Evolutionary conservation across 768 basidiomycete species (phyloP), one percentile per base, ranked within the genome.

Genomic region (Fibroporia radiculosa): DNA sequence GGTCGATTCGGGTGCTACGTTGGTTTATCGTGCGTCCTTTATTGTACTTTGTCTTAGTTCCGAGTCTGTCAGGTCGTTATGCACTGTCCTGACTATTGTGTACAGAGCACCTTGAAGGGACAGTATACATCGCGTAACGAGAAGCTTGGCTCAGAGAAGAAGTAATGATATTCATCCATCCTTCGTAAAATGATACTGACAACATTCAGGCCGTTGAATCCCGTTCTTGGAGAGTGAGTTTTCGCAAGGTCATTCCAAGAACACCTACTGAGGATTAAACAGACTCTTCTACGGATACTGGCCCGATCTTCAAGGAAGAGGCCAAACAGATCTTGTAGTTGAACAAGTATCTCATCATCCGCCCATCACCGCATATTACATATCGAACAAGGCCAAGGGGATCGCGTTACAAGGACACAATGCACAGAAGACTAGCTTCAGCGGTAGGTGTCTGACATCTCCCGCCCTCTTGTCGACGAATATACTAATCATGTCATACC

Each of bases 331-430:
- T 31, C 75, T 97, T 24, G 77, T 86, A 31, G 91, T 93, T 3
- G 93, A 97, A 66, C 93, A 97, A 60, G 95, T 97, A 37, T 97
- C 95, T 18, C 95, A 99, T 59, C 95, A 99, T 59, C 85, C 87
- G 1, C 84, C 87, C 6, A 82, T 89, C 55, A 89, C 88, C 33
- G 89, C 82, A 19, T 95, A 93, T 65, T 74, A 79, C 62, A 89
- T 97, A 54, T 77, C 82, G 66, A 97, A 97, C 69, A 65, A 75
- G 42, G 56, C 70, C 23, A 89, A 89, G 58, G 84, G 87, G 1
- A 60, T 98, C 43, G 66, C 75, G 38, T 74, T 93, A 41, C 75
- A 78, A 24, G 95, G 95, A 12, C 90, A 93, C 62, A 91, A 80
- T 56, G 95, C 91, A 6, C 93, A 97, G 68, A 95, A 96, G 77